Base-by-base conservation (phyloP, 1,284 basidiomycete species). In the Erythrobasidium hasegawianum region DNA sequence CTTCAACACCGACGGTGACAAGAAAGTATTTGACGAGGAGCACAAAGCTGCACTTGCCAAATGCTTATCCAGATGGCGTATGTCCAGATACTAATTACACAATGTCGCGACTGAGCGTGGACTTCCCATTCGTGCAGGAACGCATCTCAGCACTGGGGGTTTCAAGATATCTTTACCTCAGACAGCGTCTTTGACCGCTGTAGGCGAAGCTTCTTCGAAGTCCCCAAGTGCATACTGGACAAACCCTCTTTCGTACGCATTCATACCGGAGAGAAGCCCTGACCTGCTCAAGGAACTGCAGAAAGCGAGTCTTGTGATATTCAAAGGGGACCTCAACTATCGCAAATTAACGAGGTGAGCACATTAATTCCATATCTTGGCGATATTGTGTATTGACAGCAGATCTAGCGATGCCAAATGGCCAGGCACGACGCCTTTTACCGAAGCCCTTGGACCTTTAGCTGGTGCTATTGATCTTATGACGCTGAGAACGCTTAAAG, bases 281-380 rank as follows among this genome's bases (percentile, higher is more conserved):
- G 79, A 79, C 22, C 78, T 95, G 9, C 84, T 86, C 74, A 73
- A 78, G 1, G 80, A 81, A 60, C 77, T 98, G 58, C 79, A 81
- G 59, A 80, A 80, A 43, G 87, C 88, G 68, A 83, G 83, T 11
- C 80, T 98, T 13, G 93, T 97, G 4, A 84, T 98, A 66, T 96
- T 97, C 81, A 98, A 97, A 84, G 94, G 94, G 16, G 93, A 96
- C 80, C 80, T 96, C 52, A 94, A 94, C 75, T 93, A 90, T 77
- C 84, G 70, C 68, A 96, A 90, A 75, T 82, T 98, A 27, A 89
- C 92, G 22, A 65, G 61, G 61, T 64, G 22, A n/a, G 52, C 11
- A 2, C 38, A 2, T 45, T 14, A 5, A 29, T 24, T 26, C 24
- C 13, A n/a, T n/a, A n/a, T 18, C 39, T 2, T 5, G 2, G 22